These are phyloP conservation scores for Tuctoria greenei DNA, from an alignment of 176 grass and related monocot species.

Conservation along the genomic window DNA sequence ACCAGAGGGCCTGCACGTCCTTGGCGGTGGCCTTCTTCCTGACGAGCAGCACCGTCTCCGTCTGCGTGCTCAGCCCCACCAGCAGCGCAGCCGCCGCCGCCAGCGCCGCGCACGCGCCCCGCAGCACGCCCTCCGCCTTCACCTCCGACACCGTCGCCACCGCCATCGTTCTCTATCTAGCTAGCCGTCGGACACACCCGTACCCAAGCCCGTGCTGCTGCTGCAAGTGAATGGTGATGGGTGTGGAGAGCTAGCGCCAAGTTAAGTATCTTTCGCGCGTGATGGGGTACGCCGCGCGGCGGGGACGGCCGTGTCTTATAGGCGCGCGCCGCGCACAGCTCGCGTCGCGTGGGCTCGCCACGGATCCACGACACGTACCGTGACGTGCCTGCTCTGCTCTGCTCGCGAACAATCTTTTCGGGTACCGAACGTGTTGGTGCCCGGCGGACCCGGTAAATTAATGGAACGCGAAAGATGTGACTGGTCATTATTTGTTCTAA, in stretches of 20 bases:
- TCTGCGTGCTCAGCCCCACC: conserved; percentile 64
- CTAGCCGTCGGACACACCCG: too few relatives aligned
- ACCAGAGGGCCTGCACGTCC: conserved; percentile 82
- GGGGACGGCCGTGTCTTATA: background rate
- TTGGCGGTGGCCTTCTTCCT: conserved; percentile 60
- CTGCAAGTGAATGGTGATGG: background rate
- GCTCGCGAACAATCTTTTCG: background rate
- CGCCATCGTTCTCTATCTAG: background rate
- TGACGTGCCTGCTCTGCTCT: background rate
- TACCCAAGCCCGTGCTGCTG: background rate
- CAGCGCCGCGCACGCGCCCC: conserved; percentile 49
- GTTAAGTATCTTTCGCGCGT: background rate
- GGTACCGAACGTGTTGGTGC: background rate
- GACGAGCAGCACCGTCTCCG: conserved; percentile 64
- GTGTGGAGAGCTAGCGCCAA: background rate
- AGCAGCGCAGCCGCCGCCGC: conserved; percentile 60
- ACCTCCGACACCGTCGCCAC: conserved; percentile 29
- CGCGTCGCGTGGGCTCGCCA: background rate
- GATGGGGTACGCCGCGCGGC: background rate
- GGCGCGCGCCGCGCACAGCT: background rate
- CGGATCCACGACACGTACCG: background rate
- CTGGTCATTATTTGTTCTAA: too few relatives aligned
- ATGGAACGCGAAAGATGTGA: background rate
- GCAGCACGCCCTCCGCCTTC: conserved; percentile 54
- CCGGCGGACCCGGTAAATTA: background rate